These are phyloP conservation scores for Fusarium duplospermum DNA, from an alignment of 2,329 filamentous ascomycete species.

Conservation along the genomic window DNA sequence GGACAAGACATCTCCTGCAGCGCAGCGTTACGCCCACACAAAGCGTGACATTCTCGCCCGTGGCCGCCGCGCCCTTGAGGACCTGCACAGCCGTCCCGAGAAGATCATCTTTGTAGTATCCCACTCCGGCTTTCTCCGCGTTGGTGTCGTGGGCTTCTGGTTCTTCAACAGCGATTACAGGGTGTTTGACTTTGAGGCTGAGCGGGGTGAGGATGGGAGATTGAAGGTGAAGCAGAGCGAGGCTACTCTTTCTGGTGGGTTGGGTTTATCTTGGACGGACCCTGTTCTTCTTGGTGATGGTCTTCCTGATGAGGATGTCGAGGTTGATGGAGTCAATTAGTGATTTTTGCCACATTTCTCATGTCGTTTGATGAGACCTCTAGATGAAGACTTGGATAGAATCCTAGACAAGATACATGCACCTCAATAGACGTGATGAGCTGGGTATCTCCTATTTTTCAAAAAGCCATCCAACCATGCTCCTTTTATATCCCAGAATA, in stretches of 20 bases:
- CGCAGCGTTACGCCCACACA: constrained; percentile 63
- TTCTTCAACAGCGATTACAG: constrained; percentile 74
- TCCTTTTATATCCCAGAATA: constrained; percentile 10
- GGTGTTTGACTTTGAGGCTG: constrained; percentile 65
- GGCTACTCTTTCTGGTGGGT: constrained; percentile 48
- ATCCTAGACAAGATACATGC: not conserved
- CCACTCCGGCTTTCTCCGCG: constrained; percentile 72
- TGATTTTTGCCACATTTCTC: not conserved
- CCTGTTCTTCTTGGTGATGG: constrained; percentile 53
- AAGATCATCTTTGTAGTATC: constrained; percentile 73
- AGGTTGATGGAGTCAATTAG: not conserved
- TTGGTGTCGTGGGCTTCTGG: constrained; percentile 65
- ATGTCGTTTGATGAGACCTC: not conserved
- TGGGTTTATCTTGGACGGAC: constrained; percentile 51
- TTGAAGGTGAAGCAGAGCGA: constrained; percentile 60
- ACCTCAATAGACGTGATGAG: constrained; percentile 1
- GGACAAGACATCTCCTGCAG: constrained; percentile 66
- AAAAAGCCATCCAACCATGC: not conserved
- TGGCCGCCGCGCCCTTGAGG: constrained; percentile 61
- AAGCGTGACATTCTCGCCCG: constrained; percentile 65
- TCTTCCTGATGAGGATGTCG: constrained; percentile 49
- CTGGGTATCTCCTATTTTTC: constrained; percentile 18
- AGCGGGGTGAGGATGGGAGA: constrained; percentile 40
- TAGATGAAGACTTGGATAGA: not conserved
- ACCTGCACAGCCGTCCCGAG: constrained; percentile 66